Evolutionary conservation across 1,139 yeast genomes (phyloP).

Genomic region (Scheffersomyces titani): DNA sequence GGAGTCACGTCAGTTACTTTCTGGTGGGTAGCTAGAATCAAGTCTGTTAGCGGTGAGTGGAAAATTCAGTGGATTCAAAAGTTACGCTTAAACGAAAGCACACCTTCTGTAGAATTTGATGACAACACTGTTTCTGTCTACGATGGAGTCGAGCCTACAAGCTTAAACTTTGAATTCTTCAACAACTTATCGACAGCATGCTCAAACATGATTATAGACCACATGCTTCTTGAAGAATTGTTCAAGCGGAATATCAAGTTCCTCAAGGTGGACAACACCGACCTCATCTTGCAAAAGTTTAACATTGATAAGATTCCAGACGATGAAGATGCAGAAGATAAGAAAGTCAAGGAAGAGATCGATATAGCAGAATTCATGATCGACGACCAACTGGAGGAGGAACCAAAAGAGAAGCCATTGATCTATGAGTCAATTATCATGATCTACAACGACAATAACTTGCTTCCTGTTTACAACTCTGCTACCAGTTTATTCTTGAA

Average conservation of each 20-base stretch:
- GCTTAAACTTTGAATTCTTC: slow-evolving; percentile 51
- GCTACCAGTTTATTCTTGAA: slow-evolving; percentile 37
- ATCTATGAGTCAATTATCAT: slow-evolving; percentile 32
- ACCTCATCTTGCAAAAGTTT: slow-evolving; percentile 8
- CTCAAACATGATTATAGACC: slow-evolving; percentile 62
- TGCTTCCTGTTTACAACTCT: slow-evolving; percentile 38
- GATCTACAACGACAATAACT: slow-evolving; percentile 33
- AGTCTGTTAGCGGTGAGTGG: slow-evolving; percentile 66
- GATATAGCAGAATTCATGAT: not conserved
- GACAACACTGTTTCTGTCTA: slow-evolving; percentile 20
- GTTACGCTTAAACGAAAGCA: slow-evolving; percentile 17
- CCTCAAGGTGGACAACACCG: slow-evolving; percentile 23
- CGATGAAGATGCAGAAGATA: not conserved
- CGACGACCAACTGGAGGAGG: not conserved
- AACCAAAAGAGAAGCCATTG: slow-evolving; percentile 2
- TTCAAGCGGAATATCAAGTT: slow-evolving; percentile 39
- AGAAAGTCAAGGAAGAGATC: not conserved
- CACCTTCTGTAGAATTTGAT: slow-evolving; percentile 1
- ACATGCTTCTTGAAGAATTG: slow-evolving; percentile 64
- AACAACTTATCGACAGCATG: slow-evolving; percentile 51
- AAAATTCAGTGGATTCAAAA: slow-evolving; percentile 51
- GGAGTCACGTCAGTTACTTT: slow-evolving; percentile 49
- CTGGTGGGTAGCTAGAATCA: slow-evolving; percentile 68
- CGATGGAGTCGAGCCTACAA: slow-evolving; percentile 9
- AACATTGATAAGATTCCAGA: not conserved